Conservation (phyloP, 352 stramenopile genomes). For the Globisporangium middletonii region DNA sequence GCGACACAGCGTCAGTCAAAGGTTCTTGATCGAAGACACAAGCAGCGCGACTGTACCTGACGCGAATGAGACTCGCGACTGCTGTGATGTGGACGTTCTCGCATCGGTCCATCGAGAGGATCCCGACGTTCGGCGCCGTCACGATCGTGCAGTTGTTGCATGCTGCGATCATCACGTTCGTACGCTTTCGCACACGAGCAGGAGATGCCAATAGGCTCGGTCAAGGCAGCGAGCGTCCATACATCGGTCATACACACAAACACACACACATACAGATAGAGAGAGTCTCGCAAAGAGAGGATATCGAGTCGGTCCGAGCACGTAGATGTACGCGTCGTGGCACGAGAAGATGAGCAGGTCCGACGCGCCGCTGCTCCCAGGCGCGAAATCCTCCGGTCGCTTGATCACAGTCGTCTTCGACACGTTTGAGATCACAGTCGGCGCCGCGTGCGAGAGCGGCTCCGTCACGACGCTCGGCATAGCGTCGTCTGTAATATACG, state of each 20-base stretch:
- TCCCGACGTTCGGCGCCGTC: constrained; percentile 89
- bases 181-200: constrained; percentile 21
- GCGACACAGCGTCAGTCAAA: neutral
- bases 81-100: constrained; percentile 89
- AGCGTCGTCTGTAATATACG: neutral
- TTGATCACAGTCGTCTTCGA: constrained; percentile 81
- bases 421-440: constrained; percentile 54
- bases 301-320: constrained; percentile 92
- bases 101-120: constrained; percentile 92
- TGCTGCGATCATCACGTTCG: constrained; percentile 89
- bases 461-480: neutral
- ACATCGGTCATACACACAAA: constrained; percentile 1
- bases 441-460: constrained; percentile 12
- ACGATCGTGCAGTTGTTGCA: constrained; percentile 96
- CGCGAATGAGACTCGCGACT: constrained; percentile 81
- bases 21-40: neutral
- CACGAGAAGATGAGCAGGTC: constrained; percentile 89
- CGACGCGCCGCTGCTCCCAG: constrained; percentile 27
- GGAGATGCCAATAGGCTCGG: constrained; percentile 12
- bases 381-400: constrained; percentile 49
- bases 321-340: constrained; percentile 93
- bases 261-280: neutral
- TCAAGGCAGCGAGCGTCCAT: constrained; percentile 36
- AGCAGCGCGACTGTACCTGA: constrained; percentile 44
- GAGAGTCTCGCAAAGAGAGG: constrained; percentile 22